Base-by-base conservation (phyloP, 139 green algal species). In the Chlorella sp. region DNA sequence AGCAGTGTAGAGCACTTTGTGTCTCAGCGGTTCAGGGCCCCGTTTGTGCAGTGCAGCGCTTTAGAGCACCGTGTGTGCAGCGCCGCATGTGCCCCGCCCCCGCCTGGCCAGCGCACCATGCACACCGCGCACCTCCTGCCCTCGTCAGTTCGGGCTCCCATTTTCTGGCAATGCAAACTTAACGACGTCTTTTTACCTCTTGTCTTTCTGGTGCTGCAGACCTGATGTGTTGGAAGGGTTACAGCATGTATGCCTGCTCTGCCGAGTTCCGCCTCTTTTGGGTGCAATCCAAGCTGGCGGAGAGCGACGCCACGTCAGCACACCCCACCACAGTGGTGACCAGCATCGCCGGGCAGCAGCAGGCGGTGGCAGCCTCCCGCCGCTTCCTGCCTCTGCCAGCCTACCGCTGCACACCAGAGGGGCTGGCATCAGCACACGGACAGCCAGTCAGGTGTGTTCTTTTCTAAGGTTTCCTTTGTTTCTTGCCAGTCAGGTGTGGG, bases 211-310 rank as follows among this genome's bases (percentile, higher is more conserved):
- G n/a, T 34, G 5, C 69, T 81, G 37, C 81, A 90, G 97, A 99
- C 91, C 87, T 98, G 57, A 93, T 99, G 93, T 94, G 89, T 81
- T 99, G 97, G 97, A 94, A 95, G 11, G 96, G 97, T 30, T 94
- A 97, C 80, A 90, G 89, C 11, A 83, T 99, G 80, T 95, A 95
- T 73, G 94, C 97, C 86, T 98, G 96, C 81, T 89, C 92, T 1
- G 91, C 95, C 30, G 97, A 99, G 93, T 99, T 99, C 88, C 89
- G 97, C 0, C 73, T 95, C 28, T 97, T 94, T 75, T 98, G 96
- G 96, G 82, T 96, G 34, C 48, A 89, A 5, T 80, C 69, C 68
- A 97, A 97, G 90, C 90, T 98, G 36, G 87, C 82, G 11, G 95
- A 98, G 91, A 88, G 48, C 9, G 91, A 80, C 37, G 61, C 88